Base-by-base conservation (phyloP, 2,329 filamentous ascomycete species). In the Colletotrichum liriopes region DNA sequence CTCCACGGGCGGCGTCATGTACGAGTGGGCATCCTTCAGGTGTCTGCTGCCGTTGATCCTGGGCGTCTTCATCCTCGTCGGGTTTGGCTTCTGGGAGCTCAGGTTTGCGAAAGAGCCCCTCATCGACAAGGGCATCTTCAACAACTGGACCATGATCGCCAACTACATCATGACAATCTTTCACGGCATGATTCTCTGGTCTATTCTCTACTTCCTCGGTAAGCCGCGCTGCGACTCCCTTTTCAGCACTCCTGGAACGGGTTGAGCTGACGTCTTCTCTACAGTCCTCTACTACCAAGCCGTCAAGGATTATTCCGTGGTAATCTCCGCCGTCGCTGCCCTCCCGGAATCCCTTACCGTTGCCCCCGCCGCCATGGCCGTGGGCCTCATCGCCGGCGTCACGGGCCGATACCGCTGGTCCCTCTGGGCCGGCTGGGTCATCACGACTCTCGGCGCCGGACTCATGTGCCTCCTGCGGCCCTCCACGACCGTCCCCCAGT, bases 1-100 rank as follows among this genome's bases (percentile, higher is more conserved):
- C 5, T 91, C 90, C 2, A 91, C 90, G 85, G 92, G 91, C 12
- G 91, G 91, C 47, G 85, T 92, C 11, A 88, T 91, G 81, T 93
- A 92, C 77, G 77, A 85, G 0, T 94, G 92, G 92, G 78, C 82
- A 55, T 90, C 86, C 4, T 92, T 88, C 86, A 84, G 86, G 1
- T 91, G 90, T 0, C 81, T 94, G 2, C 85, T 91, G 0, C 92
- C 91, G 0, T 80, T 94, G 18, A 78, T 90, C 4, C 49, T 93
- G 11, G 91, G 91, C 1, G 77, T 82, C 0, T 78, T 82, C 1
- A 86, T 88, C 1, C 78, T 93, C 4, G 75, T 86, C 2, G 81
- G 76, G 8, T 91, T 91, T 76, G 82, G 84, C 12, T 79, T 87
- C 32, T 92, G 88, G 75, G 90, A 93, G 78, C 81, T 83, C 14